Base-by-base conservation (phyloP, 192 early-diverging fungal genomes). In the Chytriomyces confervae region DNA sequence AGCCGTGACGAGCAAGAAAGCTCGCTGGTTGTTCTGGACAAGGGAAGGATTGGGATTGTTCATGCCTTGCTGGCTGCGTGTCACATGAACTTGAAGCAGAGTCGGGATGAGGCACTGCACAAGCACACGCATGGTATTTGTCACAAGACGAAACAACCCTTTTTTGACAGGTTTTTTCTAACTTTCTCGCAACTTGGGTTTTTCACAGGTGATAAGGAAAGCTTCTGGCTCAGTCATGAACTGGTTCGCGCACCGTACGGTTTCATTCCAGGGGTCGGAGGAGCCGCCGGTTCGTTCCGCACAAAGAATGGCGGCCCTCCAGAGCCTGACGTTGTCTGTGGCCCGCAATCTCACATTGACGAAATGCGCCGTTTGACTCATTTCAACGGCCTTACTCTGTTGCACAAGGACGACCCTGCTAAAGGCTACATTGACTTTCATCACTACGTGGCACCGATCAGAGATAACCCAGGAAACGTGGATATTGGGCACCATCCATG, bases 171-270 rank as follows among this genome's bases (percentile, higher is more conserved):
- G 29, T 5, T 36, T 20, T 61, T 75, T 75, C 20, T 62, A 44
- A 23, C 20, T 51, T 51, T 72, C 3, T 9, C 16, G n/a, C 36
- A 73, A 45, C 9, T 72, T 29, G 8, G 13, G 1, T 16, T 46
- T 53, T 72, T 61, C 46, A 9, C 36, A 80, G 79, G 91, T 27
- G 91, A 92, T 82, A 92, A 92, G 78, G 91, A 92, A 72, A 87
- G 88, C 1, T 92, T 90, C 63, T 92, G 91, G 91, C 82, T 85
- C 9, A 91, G 87, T 7, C 88, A 82, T 61, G 91, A 91, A 75
- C 84, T 92, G 85, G 73, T 84, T 13, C 83, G 87, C 27, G 84
- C 84, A 29, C 89, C 87, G 0, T 91, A 90, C 76, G 24, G 50
- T 6, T 76, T 76, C 29, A 50, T 76, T 29, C 74, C 74, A 6